Percentiles rank a stretch among this genome's conserved stretches.
phyloP scores from a whole-genome alignment of 2,329 filamentous ascomycete genomes.

The Cytospora piceae region DNA sequence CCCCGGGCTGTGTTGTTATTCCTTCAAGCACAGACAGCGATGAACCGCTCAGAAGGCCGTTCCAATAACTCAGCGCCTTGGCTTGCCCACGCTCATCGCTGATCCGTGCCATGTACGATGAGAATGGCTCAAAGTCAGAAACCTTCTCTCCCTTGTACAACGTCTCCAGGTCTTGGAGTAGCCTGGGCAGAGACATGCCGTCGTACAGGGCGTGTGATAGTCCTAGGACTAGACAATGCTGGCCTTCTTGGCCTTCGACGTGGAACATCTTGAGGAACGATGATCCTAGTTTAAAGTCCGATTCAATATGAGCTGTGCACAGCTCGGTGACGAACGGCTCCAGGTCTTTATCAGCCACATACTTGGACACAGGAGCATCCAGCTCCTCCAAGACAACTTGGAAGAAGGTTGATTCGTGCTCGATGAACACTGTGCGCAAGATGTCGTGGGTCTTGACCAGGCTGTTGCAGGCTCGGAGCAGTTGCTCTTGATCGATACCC shows the following conservation, averaged over 20 bases:
- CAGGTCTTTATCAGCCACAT: slow-evolving; percentile 37
- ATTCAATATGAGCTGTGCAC: slow-evolving; percentile 41
- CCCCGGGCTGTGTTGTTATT: slow-evolving; percentile 1
- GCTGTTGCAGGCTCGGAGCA: slow-evolving; percentile 38
- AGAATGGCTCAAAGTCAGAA: slow-evolving; percentile 41
- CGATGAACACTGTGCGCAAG: slow-evolving; percentile 43
- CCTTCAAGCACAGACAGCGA: slow-evolving; percentile 39
- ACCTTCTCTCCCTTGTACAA: slow-evolving; percentile 41
- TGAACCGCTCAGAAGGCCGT: slow-evolving; percentile 42
- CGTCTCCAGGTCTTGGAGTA: slow-evolving; percentile 46
- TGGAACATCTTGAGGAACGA: slow-evolving; percentile 41
- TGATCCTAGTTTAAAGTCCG: slow-evolving; percentile 43
- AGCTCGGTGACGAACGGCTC: slow-evolving; percentile 38
- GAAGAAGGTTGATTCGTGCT: slow-evolving; percentile 40
- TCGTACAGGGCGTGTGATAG: slow-evolving; percentile 55
- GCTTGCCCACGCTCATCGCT: slow-evolving; percentile 38
- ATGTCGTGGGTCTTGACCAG: slow-evolving; percentile 42
- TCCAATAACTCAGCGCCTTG: slow-evolving; percentile 46
- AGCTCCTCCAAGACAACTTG: slow-evolving; percentile 43
- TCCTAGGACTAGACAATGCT: slow-evolving; percentile 44
- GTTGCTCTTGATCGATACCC: slow-evolving; percentile 34
- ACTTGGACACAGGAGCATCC: slow-evolving; percentile 36
- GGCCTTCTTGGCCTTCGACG: slow-evolving; percentile 32
- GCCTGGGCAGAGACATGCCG: slow-evolving; percentile 47
- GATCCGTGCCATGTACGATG: slow-evolving; percentile 41